Base-by-base conservation (phyloP, 1,139 yeast species). In the Candida tropicalis region DNA sequence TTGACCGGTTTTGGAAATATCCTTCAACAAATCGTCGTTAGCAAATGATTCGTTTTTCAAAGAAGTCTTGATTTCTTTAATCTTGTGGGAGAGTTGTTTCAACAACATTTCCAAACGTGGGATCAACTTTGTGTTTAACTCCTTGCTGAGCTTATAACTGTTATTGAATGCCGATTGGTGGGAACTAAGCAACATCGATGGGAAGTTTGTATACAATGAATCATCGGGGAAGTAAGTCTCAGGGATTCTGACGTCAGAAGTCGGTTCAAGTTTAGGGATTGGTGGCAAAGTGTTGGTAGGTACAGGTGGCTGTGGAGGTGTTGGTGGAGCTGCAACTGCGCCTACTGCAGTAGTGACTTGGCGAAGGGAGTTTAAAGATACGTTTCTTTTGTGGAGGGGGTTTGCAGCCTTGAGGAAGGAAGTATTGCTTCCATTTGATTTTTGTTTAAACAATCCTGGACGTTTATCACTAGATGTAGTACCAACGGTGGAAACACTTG, bases 201-300 rank as follows among this genome's bases (percentile, higher is more conserved):
- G 67, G 34, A 70, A 53, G 40, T 62, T 65, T 38, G 60, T 63
- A 53, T 66, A 66, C 33, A 68, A 46, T 1, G 74, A 65, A 46
- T 66, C 58, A 2, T 61, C 62, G 1, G 78, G 76, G 52, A 76
- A 64, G 50, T 79, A 81, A 5, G 75, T 65, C 11, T 78, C 75
- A 11, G 77, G 77, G 39, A 73, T 65, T 42, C 55, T 56, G 38
- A 73, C 65, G 24, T 72, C 74, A 37, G 53, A 53, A 22, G 49
- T 40, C 5, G 38, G 23, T 32, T 37, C 41, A 4, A 16, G 26
- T 28, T 20, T 37, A 6, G 41, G 39, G 13, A 22, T 28, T 11
- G 38, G 22, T 5, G 43, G 39, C 12, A 35, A 33, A 9, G 13
- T 17, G 16, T 18, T 20, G 7, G 39, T 29, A 16, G 33, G 22